Base-by-base conservation (phyloP, 139 green algal species). In the Prasinococcaceae sp. region DNA sequence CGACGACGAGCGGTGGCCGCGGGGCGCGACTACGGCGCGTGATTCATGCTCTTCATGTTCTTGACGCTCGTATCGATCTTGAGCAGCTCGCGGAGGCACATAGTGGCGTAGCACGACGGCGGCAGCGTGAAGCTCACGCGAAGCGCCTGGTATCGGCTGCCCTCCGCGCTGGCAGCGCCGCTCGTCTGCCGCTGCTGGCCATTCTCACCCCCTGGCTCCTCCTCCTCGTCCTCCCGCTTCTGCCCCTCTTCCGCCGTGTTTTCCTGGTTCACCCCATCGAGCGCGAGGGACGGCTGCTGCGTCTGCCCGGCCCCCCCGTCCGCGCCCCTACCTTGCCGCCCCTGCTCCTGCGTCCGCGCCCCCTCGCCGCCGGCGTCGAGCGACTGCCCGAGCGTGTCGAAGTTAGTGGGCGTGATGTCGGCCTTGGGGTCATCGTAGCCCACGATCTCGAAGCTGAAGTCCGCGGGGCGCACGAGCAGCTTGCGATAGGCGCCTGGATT, bases 41-140 rank as follows among this genome's bases (percentile, higher is more conserved):
- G n/a, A n/a, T n/a, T n/a, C n/a, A n/a, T n/a, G n/a, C n/a, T n/a
- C n/a, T n/a, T n/a, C n/a, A n/a, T n/a, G n/a, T n/a, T n/a, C n/a
- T n/a, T n/a, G n/a, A n/a, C n/a, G n/a, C n/a, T n/a, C n/a, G n/a
- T n/a, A n/a, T n/a, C n/a, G n/a, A n/a, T n/a, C 22, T 72, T 72
- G 16, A 55, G 41, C 25, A 72, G 57, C 28, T 72, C 63, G 4
- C 63, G 45, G 26, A 72, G 26, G 49, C 50, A 49, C 88, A 96
- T 96, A 22, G 88, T 96, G 16, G 88, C 88, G 48, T 96, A 96
- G 30, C 55, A 74, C 4, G 77, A 84, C 0, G 80, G 28, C 1
- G 85, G 82, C 49, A 96, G 71, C 17, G 52, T 55, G 53, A 96
- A 95, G 2, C 30, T 22, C 43, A 96, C 53, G 10, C 61, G 50